Evolutionary conservation across 805 yeast genomes (phyloP), one percentile per base, ranked within the genome.

Genomic region (Kuraishia molischiana): DNA sequence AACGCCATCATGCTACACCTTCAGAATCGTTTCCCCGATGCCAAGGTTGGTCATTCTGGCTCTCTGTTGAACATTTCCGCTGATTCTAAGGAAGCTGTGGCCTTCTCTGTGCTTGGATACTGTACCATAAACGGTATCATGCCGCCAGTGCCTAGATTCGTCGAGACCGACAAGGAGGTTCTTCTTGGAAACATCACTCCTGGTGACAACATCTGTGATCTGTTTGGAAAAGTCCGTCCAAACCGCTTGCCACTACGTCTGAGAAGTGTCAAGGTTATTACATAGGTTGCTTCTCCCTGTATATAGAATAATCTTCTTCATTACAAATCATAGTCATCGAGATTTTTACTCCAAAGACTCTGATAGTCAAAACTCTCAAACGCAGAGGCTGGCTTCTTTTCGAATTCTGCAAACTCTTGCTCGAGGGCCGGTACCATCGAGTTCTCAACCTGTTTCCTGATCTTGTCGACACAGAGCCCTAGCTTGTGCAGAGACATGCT

Each of bases 101-200:
- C 53, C 14, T 51, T 51, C 45, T 53, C 54, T 14, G 45, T 51
- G 22, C 51, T 44, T 33, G 56, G 52, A 1, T 38, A 48, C 38
- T 51, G 46, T 17, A 50, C 53, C 11, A 42, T 51, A 26, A 30
- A 46, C 15, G 56, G 56, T 11, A 42, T 51, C 21, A 45, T 51
- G 2, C 38, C 48, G 22, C 43, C 46, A 20, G 51, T 51, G 3
- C 56, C 56, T 6, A 46, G 44, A 24, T 32, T 39, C 31, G 49
- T 46, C 6, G 52, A 51, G 36, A 44, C 51, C 19, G 33, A 44
- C 15, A 42, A 28, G 8, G 48, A 44, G 2, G 48, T 47, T 5
- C 38, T 50, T 11, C 46, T 50, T 2, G 56, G 56, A 3, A 50
- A 49, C 34, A 41, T 51, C 11, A 41, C 56, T n/a, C 56, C 56